A percentile compares a stretch with the other conserved stretches of the same genome.
Evolutionary conservation across 2,329 filamentous ascomycete genomes (phyloP).

Genomic region (Colletotrichum sp.): DNA sequence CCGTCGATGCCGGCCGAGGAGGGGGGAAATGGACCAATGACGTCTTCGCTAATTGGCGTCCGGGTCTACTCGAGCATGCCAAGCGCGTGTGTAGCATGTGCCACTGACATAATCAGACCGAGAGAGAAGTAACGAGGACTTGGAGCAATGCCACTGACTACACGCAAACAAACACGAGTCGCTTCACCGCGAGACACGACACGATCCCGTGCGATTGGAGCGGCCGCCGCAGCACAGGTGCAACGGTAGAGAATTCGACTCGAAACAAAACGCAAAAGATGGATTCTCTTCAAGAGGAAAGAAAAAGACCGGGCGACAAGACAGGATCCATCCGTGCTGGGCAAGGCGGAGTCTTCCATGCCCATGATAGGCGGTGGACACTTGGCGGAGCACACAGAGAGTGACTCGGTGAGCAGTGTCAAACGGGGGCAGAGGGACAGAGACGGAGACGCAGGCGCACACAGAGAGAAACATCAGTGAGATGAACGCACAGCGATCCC

Average conservation of each 20-base stretch:
- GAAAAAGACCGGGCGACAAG: background rate
- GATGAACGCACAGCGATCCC: slow-evolving; percentile 2
- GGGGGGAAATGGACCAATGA: background rate
- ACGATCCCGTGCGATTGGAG: slow-evolving; percentile 1
- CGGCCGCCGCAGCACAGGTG: background rate
- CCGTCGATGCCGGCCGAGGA: background rate
- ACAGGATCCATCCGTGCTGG: background rate
- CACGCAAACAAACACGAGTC: slow-evolving; percentile 1
- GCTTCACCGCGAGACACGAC: background rate
- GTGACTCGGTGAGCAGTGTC: background rate
- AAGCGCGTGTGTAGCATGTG: background rate
- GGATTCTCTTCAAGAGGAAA: background rate
- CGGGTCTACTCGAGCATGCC: background rate
- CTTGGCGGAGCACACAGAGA: background rate
- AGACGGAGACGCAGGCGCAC: background rate
- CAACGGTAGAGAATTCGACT: background rate
- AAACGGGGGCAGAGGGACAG: background rate
- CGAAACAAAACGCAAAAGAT: background rate
- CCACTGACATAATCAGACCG: slow-evolving; percentile 5
- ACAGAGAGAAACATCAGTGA: background rate
- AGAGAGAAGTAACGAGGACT: background rate
- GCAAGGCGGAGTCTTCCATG: background rate
- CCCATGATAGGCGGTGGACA: background rate
- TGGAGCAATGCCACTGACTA: background rate
- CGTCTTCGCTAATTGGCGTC: background rate